Evolutionary conservation across 1,139 yeast species (phyloP), one percentile per base, ranked within the genome.

Genomic region (Nakaseomyces bracarensis): DNA sequence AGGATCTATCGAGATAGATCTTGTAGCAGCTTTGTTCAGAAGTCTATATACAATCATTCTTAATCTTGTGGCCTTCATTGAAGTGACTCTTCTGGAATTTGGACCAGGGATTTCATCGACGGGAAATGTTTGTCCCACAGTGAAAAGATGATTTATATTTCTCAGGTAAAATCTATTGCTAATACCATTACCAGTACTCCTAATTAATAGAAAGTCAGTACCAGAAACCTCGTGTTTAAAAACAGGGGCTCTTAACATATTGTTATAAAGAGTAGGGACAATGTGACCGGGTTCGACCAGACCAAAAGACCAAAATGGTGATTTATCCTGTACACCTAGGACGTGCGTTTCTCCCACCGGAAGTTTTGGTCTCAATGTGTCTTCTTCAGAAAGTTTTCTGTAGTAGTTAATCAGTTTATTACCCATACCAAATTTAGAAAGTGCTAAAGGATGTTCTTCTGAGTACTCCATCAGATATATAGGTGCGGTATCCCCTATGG

Each of bases 281-380:
- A 86, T 77, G 53, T 82, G 86, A 3, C 98, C 99, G 2, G 89
- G 85, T 40, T 87, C 96, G 11, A 93, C 97, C 64, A 83, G 84
- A 2, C 99, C 99, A 68, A 87, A 93, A 60, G 89, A 91, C 98
- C 98, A 93, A 59, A 91, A 93, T 10, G 99, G 97, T 10, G 95
- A 84, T 53, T 95, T 74, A 63, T 93, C 99, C 57, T 87, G 96
- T 1, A 85, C 86, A 14, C 96, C 96, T 33, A 93, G 69, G 2
- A 93, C 96, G 63, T 85, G 94, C 0, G 98, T 91, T 61, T 93
- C 99, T 41, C 99, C 99, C 35, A 87, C 72, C 1, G 86, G 77
- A 8, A 89, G 71, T 54, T 89, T 89, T 0, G 98, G 98, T 48
- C 98, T 75, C 4, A 83, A 71, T 5, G 77, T 75, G 58, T 93